A percentile compares a stretch with the other conserved stretches of the same genome.
phyloP scores from a whole-genome alignment of 2,329 filamentous ascomycete species.

The Phaeosphaeriaceae sp. region DNA sequence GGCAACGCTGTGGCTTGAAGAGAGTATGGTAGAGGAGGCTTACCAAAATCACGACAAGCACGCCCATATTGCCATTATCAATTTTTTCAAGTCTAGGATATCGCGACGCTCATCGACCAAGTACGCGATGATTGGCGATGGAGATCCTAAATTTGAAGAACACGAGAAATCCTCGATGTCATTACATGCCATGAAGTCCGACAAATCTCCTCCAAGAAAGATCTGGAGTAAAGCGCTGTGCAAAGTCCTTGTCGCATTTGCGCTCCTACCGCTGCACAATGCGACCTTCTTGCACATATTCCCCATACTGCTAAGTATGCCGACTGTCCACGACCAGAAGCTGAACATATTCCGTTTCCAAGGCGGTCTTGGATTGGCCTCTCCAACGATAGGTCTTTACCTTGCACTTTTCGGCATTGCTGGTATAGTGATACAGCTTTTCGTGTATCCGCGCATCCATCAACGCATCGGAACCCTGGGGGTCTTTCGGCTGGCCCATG shows the following conservation, averaged over 20 bases:
- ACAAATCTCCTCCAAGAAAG: background rate
- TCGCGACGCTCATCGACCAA: background rate
- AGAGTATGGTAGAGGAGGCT: conserved; percentile 51
- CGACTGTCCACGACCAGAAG: conserved; percentile 26
- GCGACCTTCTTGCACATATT: conserved; percentile 56
- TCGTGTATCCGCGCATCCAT: conserved; percentile 51
- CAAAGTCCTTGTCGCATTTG: conserved; percentile 51
- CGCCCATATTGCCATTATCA: conserved; percentile 32
- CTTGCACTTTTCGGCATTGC: conserved; percentile 54
- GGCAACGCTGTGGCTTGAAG: conserved; percentile 70
- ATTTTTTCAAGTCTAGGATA: background rate
- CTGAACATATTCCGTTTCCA: conserved; percentile 50
- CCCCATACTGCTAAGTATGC: conserved; percentile 55
- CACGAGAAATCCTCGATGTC: background rate
- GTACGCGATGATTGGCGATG: background rate
- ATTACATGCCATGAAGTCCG: too few species aligned
- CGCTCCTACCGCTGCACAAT: conserved; percentile 53
- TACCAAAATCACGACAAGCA: conserved; percentile 34
- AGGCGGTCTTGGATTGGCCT: conserved; percentile 54
- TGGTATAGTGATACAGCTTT: conserved; percentile 53
- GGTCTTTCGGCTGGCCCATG: conserved; percentile 47
- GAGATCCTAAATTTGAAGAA: background rate
- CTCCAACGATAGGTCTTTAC: conserved; percentile 52
- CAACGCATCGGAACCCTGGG: conserved; percentile 48
- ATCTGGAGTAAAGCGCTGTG: conserved; percentile 54